Evolutionary conservation across 345 rosid species (phyloP).

Genomic region (Anacardium occidentale): DNA sequence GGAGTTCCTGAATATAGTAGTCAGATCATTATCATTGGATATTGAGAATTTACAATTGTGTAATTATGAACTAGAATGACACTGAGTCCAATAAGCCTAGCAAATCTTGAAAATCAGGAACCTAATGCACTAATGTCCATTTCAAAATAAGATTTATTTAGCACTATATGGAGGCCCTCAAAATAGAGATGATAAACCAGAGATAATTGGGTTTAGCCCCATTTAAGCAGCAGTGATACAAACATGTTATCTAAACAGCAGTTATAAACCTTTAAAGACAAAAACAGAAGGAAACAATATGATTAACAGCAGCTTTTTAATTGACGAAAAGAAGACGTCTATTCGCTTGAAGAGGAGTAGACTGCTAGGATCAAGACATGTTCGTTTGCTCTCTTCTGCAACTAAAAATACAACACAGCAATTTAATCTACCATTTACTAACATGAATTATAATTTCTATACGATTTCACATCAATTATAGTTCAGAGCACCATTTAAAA

Average conservation of each 20-base stretch:
- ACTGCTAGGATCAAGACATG: neutral
- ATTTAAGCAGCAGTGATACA: neutral
- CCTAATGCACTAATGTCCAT: neutral
- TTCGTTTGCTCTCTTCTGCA: neutral
- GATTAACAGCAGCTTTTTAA: neutral
- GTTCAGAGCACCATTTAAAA: neutral
- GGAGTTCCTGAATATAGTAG: conserved; percentile 37
- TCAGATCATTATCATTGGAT: conserved; percentile 1
- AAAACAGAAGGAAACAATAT: neutral
- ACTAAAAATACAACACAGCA: neutral
- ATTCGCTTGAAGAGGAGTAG: neutral
- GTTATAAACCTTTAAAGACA: neutral
- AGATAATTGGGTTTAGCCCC: neutral
- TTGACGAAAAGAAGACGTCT: neutral
- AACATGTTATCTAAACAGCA: neutral
- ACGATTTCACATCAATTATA: neutral
- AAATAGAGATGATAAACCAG: neutral
- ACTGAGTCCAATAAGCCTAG: neutral
- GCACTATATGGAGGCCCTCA: neutral
- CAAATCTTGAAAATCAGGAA: neutral
- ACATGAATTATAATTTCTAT: neutral
- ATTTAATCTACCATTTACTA: neutral
- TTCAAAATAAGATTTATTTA: neutral
- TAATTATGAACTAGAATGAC: neutral
- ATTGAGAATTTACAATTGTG: neutral